Evolutionary conservation across 257 asterid genomes (phyloP).

Genomic region (Nemophila menziesii): DNA sequence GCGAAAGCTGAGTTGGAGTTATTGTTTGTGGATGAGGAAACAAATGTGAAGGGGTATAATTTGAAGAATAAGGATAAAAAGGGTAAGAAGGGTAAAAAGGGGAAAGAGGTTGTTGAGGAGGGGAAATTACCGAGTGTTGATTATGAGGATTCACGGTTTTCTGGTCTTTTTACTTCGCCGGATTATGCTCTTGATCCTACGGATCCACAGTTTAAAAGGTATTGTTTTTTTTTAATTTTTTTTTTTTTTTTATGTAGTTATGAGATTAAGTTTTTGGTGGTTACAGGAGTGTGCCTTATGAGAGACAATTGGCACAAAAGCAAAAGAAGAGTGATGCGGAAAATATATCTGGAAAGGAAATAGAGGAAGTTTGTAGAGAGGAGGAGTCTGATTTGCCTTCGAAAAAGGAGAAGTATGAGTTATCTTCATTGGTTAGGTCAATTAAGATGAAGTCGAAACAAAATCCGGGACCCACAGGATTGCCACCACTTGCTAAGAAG

Average conservation of each 20-base stretch:
- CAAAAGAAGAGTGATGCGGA: conserved; percentile 14
- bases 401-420: conserved; percentile 32
- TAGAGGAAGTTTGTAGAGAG: conserved; percentile 7
- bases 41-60: conserved; percentile 63
- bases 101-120: conserved; percentile 40
- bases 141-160: conserved; percentile 71
- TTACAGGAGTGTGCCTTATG: conserved; percentile 49
- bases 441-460: conserved; percentile 48
- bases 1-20: conserved; percentile 83
- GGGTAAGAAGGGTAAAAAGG: conserved; percentile 58
- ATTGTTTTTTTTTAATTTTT: conserved; percentile 1
- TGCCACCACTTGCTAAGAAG: conserved; percentile 8
- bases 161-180: conserved; percentile 42
- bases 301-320: conserved; percentile 27
- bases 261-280: neutral
- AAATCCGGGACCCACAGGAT: conserved; percentile 17
- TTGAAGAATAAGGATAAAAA: conserved; percentile 57
- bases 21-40: conserved; percentile 68
- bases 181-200: conserved; percentile 85
- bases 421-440: conserved; percentile 37
- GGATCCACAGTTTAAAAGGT: conserved; percentile 96
- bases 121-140: conserved; percentile 49
- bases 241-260: neutral
- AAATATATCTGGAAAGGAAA: conserved; percentile 7
- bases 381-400: conserved; percentile 10